phyloP scores from a whole-genome alignment of 1,284 basidiomycete species.

The Apiotrichum mycotoxinovorans region DNA sequence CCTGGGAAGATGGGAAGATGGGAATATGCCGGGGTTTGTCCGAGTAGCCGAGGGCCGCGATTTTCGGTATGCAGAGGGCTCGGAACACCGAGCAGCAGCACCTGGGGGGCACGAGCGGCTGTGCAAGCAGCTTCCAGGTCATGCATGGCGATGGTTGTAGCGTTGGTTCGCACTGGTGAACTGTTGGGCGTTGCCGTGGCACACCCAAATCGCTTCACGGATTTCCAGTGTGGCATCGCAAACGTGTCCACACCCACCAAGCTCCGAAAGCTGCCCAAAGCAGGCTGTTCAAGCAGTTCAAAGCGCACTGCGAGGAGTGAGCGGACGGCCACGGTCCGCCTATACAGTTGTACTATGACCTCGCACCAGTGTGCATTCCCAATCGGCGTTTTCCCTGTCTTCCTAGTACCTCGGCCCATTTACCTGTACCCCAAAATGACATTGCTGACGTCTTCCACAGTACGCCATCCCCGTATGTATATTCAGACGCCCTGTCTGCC shows the following conservation, averaged over 20 bases:
- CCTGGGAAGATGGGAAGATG: not conserved
- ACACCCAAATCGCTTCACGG: no score
- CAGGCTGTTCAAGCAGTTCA: no score
- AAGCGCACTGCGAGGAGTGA: no score
- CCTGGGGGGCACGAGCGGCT: no score
- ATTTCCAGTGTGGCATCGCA: not conserved
- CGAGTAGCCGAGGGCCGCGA: no score
- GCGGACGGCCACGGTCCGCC: not conserved
- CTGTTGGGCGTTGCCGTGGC: no score
- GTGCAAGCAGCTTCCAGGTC: no score
- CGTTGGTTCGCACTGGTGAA: no score
- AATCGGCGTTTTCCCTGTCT: no score
- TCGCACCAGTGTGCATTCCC: not conserved
- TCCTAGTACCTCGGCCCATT: not conserved
- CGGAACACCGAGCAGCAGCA: not conserved
- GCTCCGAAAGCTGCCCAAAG: no score
- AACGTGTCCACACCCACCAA: not conserved
- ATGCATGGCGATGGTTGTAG: no score
- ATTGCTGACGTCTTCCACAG: conserved; percentile 50
- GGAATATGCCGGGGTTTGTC: not conserved
- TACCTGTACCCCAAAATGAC: not conserved
- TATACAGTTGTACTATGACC: not conserved
- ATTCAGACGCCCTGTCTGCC: not conserved
- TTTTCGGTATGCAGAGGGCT: no score
- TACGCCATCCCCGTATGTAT: conserved; percentile 77